A percentile compares a stretch with the other conserved stretches of the same genome.
These are phyloP conservation scores for Solanum dulcamara DNA, from an alignment of 257 asterid species.

Conservation along the genomic window DNA sequence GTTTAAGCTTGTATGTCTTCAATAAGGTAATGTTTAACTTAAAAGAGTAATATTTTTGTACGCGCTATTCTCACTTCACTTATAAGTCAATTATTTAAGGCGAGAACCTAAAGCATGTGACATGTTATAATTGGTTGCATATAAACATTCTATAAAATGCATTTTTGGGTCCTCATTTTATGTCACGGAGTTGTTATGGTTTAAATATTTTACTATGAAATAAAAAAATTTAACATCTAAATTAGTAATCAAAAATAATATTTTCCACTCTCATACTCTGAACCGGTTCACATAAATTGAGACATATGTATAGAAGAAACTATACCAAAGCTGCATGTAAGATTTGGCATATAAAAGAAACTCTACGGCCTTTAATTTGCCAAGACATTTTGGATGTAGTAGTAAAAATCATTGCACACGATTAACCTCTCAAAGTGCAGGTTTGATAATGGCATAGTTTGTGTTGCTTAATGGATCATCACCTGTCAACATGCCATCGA, in stretches of 20 bases:
- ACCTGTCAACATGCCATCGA: conserved; percentile 17
- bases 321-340: neutral
- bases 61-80: neutral
- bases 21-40: neutral
- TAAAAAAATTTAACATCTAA: too few relatives aligned
- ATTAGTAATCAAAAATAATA: too few relatives aligned
- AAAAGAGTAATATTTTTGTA: neutral
- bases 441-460: conserved; percentile 3
- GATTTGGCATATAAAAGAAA: neutral
- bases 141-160: too few relatives aligned
- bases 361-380: neutral
- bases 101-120: too few relatives aligned
- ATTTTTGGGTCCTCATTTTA: too few relatives aligned
- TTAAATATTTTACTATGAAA: too few relatives aligned
- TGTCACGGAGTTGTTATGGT: too few relatives aligned
- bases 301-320: too few relatives aligned
- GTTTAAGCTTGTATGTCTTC: neutral
- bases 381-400: neutral
- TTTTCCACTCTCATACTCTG: too few relatives aligned
- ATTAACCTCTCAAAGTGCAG: conserved; percentile 16
- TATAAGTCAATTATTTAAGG: too few relatives aligned
- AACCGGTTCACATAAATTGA: too few relatives aligned
- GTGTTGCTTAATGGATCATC: neutral
- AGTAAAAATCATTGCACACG: neutral
- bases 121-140: too few relatives aligned